phyloP scores from a whole-genome alignment of 495 filamentous ascomycete species.

The Evansstolkia leycettana region DNA sequence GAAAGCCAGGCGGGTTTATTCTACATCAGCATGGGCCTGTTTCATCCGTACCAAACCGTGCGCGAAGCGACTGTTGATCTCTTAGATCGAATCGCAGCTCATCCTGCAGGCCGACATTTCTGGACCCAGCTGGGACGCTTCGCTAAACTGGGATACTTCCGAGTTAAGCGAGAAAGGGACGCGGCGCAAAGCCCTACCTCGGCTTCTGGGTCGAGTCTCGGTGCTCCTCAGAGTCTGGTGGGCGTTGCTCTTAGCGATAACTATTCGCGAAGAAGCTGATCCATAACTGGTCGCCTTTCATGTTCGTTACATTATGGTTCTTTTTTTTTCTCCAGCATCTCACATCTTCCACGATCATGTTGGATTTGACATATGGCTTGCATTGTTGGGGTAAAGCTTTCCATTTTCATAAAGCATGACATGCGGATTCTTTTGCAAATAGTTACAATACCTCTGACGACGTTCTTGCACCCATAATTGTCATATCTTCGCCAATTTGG shows the following conservation, averaged over 20 bases:
- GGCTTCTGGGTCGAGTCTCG: slow-evolving; percentile 1
- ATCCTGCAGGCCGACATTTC: slow-evolving; percentile 88
- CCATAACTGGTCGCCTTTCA: not conserved
- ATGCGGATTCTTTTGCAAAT: too few species aligned
- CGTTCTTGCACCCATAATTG: too few species aligned
- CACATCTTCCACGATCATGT: too few species aligned
- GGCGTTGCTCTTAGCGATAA: slow-evolving; percentile 5
- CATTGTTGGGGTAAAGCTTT: too few species aligned
- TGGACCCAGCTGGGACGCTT: slow-evolving; percentile 81
- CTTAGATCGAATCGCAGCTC: slow-evolving; percentile 67
- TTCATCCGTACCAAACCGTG: slow-evolving; percentile 74
- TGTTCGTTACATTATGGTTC: not conserved
- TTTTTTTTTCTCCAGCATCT: too few species aligned
- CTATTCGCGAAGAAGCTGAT: not conserved
- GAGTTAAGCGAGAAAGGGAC: slow-evolving; percentile 54
- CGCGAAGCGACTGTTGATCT: slow-evolving; percentile 66
- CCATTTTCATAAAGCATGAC: too few species aligned
- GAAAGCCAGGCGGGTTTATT: slow-evolving; percentile 85
- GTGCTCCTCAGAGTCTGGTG: slow-evolving; percentile 5
- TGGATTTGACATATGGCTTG: too few species aligned
- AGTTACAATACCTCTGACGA: too few species aligned
- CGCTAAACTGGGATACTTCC: slow-evolving; percentile 65
- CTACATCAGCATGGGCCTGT: slow-evolving; percentile 84
- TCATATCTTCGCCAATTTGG: too few species aligned
- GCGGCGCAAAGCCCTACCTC: slow-evolving; percentile 20